Base-by-base conservation (phyloP, 2,329 filamentous ascomycete genomes). In the Scytalidium sp. region DNA sequence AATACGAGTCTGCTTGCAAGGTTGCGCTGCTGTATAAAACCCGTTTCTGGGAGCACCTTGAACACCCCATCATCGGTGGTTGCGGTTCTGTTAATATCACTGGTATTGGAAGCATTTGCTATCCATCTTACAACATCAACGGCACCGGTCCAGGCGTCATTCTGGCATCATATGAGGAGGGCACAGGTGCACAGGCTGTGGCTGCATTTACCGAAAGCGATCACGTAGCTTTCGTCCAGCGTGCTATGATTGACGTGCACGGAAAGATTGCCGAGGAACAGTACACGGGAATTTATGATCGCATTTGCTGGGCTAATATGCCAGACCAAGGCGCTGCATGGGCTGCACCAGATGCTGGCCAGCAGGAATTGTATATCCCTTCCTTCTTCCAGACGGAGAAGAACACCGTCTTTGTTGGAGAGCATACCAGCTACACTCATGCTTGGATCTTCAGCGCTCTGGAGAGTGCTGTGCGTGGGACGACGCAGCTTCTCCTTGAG, bases 341-440 rank as follows among this genome's bases (percentile, higher is more conserved):
- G 85, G 79, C 79, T 1, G 64, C 67, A 3, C 84, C 85, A 1
- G 67, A 72, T 0, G 70, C 82, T 0, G 84, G 84, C 0, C 83
- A 88, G 68, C 85, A 90, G 60, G 76, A 85, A 56, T 61, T 88
- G 20, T 90, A 85, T 57, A 70, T 90, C 8, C 85, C 87, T 0
- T 81, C 85, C n/a, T 90, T 87, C 60, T 88, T 85, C 60, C 79
- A 83, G 61, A 88, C 84, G 0, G 81, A 89, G 15, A 45, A 47
- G 13, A 46, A 77, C 68, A 83, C 84, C n/a, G 80, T 88, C 27
- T 87, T 88, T 51, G 71, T 86, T 5, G 81, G 81, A 2, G 85
- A 89, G 64, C 84, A 88, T 61, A 88, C 85, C 0, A 80, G 77
- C 6, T 87, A 84, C 61, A 90, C 85, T 0, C 85, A 89, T 60